These are phyloP conservation scores for Ramaria sp. DNA, from an alignment of 768 basidiomycete genomes.

Conservation along the genomic window DNA sequence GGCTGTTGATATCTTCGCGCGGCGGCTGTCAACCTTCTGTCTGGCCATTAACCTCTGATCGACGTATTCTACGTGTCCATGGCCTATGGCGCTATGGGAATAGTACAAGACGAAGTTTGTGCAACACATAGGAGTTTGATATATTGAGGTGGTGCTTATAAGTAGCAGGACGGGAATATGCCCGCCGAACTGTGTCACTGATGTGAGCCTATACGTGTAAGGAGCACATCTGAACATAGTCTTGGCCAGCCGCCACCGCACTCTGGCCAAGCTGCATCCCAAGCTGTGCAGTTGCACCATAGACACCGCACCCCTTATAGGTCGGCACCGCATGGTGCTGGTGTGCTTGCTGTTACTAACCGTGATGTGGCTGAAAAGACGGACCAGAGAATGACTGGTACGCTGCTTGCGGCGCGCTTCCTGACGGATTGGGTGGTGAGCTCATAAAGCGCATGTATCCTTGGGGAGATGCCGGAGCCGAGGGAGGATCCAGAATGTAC, in stretches of 20 bases:
- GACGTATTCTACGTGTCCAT: constrained; percentile 61
- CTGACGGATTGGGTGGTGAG: constrained; percentile 34
- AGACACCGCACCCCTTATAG: constrained; percentile 74
- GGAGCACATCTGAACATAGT: constrained; percentile 65
- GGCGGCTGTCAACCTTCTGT: constrained; percentile 78
- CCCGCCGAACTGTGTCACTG: constrained; percentile 53
- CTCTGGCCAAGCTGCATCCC: constrained; percentile 92
- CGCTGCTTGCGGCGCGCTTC: constrained; percentile 16
- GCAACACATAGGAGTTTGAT: constrained; percentile 89
- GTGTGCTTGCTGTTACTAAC: constrained; percentile 17
- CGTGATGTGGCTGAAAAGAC: constrained; percentile 10
- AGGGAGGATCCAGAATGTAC: constrained; percentile 75
- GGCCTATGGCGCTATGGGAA: constrained; percentile 93
- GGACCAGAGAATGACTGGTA: constrained; percentile 14
- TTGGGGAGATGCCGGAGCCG: constrained; percentile 63
- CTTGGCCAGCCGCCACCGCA: constrained; percentile 88
- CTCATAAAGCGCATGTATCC: constrained; percentile 67
- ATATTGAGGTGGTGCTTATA: constrained; percentile 94
- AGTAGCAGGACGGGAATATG: constrained; percentile 66
- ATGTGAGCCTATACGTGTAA: too few species aligned
- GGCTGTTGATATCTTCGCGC: constrained; percentile 89
- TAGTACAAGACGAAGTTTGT: constrained; percentile 77
- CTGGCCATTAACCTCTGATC: constrained; percentile 50
- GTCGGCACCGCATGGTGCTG: constrained; percentile 30
- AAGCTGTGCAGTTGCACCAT: constrained; percentile 89